Base-by-base conservation (phyloP, 495 filamentous ascomycete genomes). In the Xylaria grammica region DNA sequence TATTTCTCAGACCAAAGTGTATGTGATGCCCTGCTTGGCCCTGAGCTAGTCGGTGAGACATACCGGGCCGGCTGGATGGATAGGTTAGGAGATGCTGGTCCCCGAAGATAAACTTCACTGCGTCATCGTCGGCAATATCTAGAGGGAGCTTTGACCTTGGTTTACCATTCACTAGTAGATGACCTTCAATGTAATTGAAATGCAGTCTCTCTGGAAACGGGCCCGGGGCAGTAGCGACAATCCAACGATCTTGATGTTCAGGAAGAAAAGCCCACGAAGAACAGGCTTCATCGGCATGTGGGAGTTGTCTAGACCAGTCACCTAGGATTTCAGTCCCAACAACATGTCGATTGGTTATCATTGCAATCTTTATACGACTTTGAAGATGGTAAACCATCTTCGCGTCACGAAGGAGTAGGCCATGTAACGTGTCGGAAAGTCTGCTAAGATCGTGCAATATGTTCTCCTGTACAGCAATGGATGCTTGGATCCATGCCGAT, bases 81-180 rank as follows among this genome's bases (percentile, higher is more conserved):
- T 72, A 84, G 0, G 77, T 79, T 2, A 76, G 44, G 5, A 87
- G 75, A 29, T 74, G 74, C 63, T 81, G 77, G n/a, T 75, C 72
- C 17, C 79, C 82, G 63, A 86, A 87, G 0, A 88, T 76, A 10
- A 77, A 70, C 32, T 76, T 70, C 6, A 86, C 67, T 2, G 74
- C 62, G 0, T 51, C n/a, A 7, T 69, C 69, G 34, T 78, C 65
- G 32, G 75, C 72, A 34, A 76, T 76, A 1, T 83, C 74, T 0
- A 72, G 67, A 0, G 85, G 83, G 1, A 88, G 72, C 29, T 77
- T 81, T 2, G 58, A 49, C 5, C 54, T 66, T 27, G 79, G 78
- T 44, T 80, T 75, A 0, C 81, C 79, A 50, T 85, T 75, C 1
- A 87, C 74, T 0, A 86, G 65, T 1, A 88, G 62, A 30, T 75